These are phyloP conservation scores for Tetraselmis striata DNA, from an alignment of 139 green algal species.

Conservation along the genomic window DNA sequence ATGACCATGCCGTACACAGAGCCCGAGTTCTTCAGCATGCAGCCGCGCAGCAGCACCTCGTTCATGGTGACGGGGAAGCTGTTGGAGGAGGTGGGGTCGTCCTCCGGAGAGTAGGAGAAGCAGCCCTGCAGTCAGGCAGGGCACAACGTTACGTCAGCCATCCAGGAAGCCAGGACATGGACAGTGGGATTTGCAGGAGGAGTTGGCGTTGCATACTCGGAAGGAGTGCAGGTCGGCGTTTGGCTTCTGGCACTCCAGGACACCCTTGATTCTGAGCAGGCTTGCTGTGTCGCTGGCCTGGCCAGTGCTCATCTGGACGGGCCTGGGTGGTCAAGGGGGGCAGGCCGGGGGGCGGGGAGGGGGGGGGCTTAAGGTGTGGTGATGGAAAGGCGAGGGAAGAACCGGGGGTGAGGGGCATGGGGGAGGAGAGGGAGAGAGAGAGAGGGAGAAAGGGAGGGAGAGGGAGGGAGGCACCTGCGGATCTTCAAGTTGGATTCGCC, in stretches of 20 bases:
- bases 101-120: neutral
- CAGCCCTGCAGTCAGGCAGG: neutral
- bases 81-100: neutral
- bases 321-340: too few relatives aligned
- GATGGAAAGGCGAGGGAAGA: too few relatives aligned
- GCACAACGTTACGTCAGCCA: too few relatives aligned
- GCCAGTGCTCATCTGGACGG: conserved; percentile 18
- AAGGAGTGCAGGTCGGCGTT: conserved; percentile 85
- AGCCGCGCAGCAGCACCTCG: conserved; percentile 64
- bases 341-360: too few relatives aligned
- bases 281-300: conserved; percentile 1
- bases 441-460: too few relatives aligned
- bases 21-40: conserved; percentile 35
- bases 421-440: too few relatives aligned
- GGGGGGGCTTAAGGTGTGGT: too few relatives aligned
- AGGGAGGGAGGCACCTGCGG: too few relatives aligned
- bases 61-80: conserved; percentile 48
- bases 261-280: conserved; percentile 21
- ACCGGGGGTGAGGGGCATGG: too few relatives aligned
- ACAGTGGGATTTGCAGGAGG: conserved; percentile 14
- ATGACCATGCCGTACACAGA: conserved; percentile 67
- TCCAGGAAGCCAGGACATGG: neutral
- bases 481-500: conserved; percentile 94
- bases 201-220: conserved; percentile 2
- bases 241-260: conserved; percentile 70